Evolutionary conservation across 306 rosid species (phyloP).

Genomic region (Potentilla sterilis): DNA sequence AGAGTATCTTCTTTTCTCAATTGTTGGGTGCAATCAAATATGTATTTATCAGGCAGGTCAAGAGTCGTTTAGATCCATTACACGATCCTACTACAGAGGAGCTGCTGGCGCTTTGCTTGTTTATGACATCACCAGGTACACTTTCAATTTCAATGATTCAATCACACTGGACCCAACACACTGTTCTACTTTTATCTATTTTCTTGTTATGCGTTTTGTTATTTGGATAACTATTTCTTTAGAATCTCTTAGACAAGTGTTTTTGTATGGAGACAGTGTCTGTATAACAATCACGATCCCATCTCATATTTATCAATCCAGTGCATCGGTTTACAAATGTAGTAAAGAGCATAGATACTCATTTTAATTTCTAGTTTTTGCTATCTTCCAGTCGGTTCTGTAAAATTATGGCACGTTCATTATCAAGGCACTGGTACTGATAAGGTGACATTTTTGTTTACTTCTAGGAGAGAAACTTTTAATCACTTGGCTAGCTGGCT

Average conservation of each 20-base stretch:
- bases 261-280: not conserved
- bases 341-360: conserved; percentile 4
- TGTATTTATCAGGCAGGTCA: conserved; percentile 86
- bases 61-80: conserved; percentile 97
- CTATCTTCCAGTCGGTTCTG: not conserved
- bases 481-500: conserved; percentile 99
- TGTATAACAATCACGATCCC: not conserved
- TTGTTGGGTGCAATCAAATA: too few species aligned
- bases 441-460: conserved; percentile 7
- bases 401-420: too few species aligned
- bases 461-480: conserved; percentile 90
- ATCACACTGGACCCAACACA: not conserved
- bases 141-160: not conserved
- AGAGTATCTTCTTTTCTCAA: not conserved
- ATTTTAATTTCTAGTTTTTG: not conserved
- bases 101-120: conserved; percentile 98
- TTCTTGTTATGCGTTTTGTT: not conserved
- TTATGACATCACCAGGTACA: conserved; percentile 93
- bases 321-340: not conserved
- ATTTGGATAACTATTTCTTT: not conserved
- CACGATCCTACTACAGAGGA: conserved; percentile 93
- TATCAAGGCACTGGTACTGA: conserved; percentile 12
- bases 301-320: conserved; percentile 7
- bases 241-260: not conserved
- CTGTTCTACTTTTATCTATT: not conserved